Evolutionary conservation across 441 rosid species (phyloP), one percentile per base, ranked within the genome.

Genomic region (Pelargonium myrrhifolium): DNA sequence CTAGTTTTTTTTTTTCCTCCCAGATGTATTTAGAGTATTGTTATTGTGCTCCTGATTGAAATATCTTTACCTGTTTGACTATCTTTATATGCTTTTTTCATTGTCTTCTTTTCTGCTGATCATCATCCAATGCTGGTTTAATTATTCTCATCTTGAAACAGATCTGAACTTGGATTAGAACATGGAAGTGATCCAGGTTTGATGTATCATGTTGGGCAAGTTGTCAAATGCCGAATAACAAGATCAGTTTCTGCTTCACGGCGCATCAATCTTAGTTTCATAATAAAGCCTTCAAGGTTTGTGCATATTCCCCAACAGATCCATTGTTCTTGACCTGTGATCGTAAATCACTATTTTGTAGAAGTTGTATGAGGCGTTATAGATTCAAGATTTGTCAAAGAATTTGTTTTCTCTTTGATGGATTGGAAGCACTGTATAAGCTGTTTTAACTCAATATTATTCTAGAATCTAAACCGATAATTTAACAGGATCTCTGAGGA

Each of bases 91-190:
- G 56, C 11, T n/a, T 4, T 24, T 22, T 60, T 42, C 22, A 20
- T 26, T 60, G 18, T 20, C n/a, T 49, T 60, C 21, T 53, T n/a
- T 35, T 28, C 68, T 69, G 65, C 18, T 67, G 47, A 42, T 74
- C 47, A 71, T 69, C 22, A 58, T 65, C 62, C 4, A 1, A 26
- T 67, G 60, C 21, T 76, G 63, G 53, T 69, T 22, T 58, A 49
- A 74, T 74, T 61, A 65, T 78, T 42, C 74, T 76, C 68, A 21
- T 72, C 76, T 43, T 69, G 39, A 73, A 74, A 62, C 93, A 92
- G 99, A 77, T 86, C 84, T 72, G 99, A 95, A 80, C 96, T 95
- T 80, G 98, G 98, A 66, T 74, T 95, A 68, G 93, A 85, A 71
- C 84, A 90, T 39, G 97, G 97, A 73, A 64, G 78, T 58, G 89